Evolutionary conservation across 2,329 filamentous ascomycete species (phyloP).

Genomic region (Beauveria bassiana): DNA sequence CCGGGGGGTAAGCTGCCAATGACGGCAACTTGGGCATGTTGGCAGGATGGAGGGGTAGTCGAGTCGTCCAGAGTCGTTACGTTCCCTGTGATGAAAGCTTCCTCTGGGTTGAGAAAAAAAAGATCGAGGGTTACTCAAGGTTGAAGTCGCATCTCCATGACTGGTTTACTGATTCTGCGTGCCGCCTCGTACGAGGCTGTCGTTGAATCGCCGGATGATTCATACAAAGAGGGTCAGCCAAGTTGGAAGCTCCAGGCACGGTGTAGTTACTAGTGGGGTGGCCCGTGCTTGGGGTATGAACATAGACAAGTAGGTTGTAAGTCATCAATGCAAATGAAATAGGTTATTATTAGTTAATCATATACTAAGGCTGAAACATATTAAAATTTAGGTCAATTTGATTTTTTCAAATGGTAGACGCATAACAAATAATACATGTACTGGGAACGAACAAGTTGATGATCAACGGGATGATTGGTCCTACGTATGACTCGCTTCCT

Average conservation of each 20-base stretch:
- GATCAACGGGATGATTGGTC: too few species aligned
- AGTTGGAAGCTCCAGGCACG: background rate
- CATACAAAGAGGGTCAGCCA: conserved; percentile 12
- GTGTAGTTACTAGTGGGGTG: background rate
- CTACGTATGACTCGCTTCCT: too few species aligned
- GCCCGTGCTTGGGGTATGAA: background rate
- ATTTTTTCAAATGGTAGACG: too few species aligned
- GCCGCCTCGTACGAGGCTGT: background rate
- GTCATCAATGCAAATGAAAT: too few species aligned
- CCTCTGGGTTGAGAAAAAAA: background rate
- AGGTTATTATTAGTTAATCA: too few species aligned
- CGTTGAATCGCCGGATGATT: conserved; percentile 11
- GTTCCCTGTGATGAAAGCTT: too few species aligned
- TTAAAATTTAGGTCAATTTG: too few species aligned
- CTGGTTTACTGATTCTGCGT: background rate
- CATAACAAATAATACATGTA: too few species aligned
- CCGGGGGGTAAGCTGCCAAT: conserved; percentile 70
- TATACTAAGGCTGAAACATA: too few species aligned
- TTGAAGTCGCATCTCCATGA: conserved; percentile 8
- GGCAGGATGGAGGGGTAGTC: background rate
- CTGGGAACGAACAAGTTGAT: too few species aligned
- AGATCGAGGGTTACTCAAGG: background rate
- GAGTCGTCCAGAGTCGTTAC: background rate
- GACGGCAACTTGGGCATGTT: conserved; percentile 51
- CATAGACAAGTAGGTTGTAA: too few species aligned